Evolutionary conservation across 2,329 filamentous ascomycete genomes (phyloP), one percentile per base, ranked within the genome.

Genomic region (Fusarium humuli): DNA sequence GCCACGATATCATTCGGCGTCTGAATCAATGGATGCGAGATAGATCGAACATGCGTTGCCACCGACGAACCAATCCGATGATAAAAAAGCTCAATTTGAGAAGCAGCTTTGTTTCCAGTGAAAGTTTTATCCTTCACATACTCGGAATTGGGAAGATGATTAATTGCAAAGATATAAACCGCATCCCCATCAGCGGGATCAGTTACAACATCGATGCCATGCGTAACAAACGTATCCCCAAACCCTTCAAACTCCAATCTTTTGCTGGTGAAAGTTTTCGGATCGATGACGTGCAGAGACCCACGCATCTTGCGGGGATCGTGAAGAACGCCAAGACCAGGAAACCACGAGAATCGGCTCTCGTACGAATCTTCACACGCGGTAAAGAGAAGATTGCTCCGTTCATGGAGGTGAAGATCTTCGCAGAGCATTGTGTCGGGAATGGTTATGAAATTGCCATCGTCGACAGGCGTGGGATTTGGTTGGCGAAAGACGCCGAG

Each of bases 1-100:
- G 83, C 86, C 8, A 85, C 76, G 14, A 91, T 77, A 65, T 91
- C 88, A 65, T 90, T 90, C 2, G 88, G 88, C 0, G 87, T 90
- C 12, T 73, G 75, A 48, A 90, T 83, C 34, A 88, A 69, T 1
- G 85, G 82, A 71, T 90, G 82, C 41, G 77, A 78, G 34, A 90
- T 80, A 0, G 87, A 85, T 16, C 87, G 85, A 8, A 90, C 55
- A 69, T 25, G 8, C 9, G 2, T 25, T 3, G 25, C 25, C 25
- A 3, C 3, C 2, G 25, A 25, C 2, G 25, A 25, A 11, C 83
- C 83, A 20, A 88, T 71, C 2, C 78, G 75, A 68, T 90, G 84
- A 65, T 84, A 82, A 72, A 91, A 90, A 7, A 90, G 68, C 71
- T 91, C 88, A 41, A 90, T 75, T 12, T 84, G 84, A 0, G 88